Evolutionary conservation across 1,284 basidiomycete species (phyloP), one percentile per base, ranked within the genome.

Genomic region (Cerioporus squamosus): DNA sequence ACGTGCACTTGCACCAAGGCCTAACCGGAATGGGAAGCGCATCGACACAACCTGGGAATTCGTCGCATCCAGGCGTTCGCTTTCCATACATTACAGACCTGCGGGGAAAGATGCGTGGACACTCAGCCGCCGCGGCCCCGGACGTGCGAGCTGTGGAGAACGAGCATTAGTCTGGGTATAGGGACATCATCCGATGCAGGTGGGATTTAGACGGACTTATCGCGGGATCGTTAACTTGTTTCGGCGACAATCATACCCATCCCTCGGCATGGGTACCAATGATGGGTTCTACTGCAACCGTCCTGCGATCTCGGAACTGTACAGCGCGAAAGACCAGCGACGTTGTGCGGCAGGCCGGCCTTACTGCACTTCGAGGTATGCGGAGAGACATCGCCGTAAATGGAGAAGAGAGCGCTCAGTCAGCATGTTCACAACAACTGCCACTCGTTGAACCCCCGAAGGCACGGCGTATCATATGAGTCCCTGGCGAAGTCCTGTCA

Each of bases 1-100:
- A 9, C 26, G 47, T 31, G 29, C 39, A 36, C 2, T 31, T 5
- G 40, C 40, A n/a, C 40, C 10, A 39, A 15, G 51, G 15, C 55
- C 43, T 38, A 38, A 17, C 15, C 4, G 20, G 38, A 38, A 20
- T n/a, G 46, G 51, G 59, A 55, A 55, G 43, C 53, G 47, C 46
- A 51, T 56, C 31, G 46, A 53, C 59, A 40, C 29, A 48, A 52
- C 59, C 48, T 57, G 51, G 54, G 59, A 47, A 29, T 26, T 18
- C 17, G 6, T 45, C 17, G 33, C 44, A n/a, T 52, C 49, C 33
- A 44, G 29, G 18, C 26, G 29, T 22, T 46, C 29, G 26, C 24
- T 9, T 26, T 15, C 12, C 24, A 15, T 26, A 39, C 10, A 6
- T 10, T 47, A 23, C 36, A 18, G 18, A 24, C 36, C n/a, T 40